Evolutionary conservation across 768 basidiomycete genomes (phyloP), one percentile per base, ranked within the genome.

Genomic region (Suillus sp.): DNA sequence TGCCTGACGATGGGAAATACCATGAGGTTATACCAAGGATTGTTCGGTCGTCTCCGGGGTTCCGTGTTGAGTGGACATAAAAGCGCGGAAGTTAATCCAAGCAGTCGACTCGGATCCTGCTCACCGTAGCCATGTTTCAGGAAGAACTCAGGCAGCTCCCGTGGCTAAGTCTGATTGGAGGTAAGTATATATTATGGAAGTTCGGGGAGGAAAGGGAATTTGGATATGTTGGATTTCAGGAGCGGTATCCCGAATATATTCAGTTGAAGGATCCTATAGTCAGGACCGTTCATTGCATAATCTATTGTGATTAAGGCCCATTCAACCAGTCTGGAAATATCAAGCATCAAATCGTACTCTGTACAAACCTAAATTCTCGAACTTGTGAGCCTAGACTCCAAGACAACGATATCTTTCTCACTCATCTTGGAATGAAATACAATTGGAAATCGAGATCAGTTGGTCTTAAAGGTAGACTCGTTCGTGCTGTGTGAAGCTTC

Each of bases 361-460:
- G 11, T n/a, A 10, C 20, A 53, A 53, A 53, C 30, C 51, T 53
- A 34, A 50, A 32, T 32, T 53, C 4, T 53, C 30, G 13, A 34
- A 11, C n/a, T 6, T n/a, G 51, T 53, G n/a, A 53, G 51, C 20
- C 51, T 3, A 53, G 51, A n/a, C 20, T 34, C 18, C 27, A 30
- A 18, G 50, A 51, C 18, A 32, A 0, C 20, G 20, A n/a, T 32
- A 51, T 34, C 20, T 53, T 34, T 53, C 51, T 53, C 30, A 53
- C 51, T 53, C 32, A n/a, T 34, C 51, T 53, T n/a, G 51, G 51
- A 53, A 34, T 34, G 20, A 20, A n/a, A 34, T 53, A 53, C 11
- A 20, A 34, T 53, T 10, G 32, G 20, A n/a, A 53, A 20, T 34
- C 51, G 32, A 34, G 30, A 11, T 6, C 30, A 53, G 51, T 13